Percentiles rank a stretch among this genome's conserved stretches.
phyloP scores from a whole-genome alignment of 108 stramenopile genomes.

The Aurantiochytrium sp. region DNA sequence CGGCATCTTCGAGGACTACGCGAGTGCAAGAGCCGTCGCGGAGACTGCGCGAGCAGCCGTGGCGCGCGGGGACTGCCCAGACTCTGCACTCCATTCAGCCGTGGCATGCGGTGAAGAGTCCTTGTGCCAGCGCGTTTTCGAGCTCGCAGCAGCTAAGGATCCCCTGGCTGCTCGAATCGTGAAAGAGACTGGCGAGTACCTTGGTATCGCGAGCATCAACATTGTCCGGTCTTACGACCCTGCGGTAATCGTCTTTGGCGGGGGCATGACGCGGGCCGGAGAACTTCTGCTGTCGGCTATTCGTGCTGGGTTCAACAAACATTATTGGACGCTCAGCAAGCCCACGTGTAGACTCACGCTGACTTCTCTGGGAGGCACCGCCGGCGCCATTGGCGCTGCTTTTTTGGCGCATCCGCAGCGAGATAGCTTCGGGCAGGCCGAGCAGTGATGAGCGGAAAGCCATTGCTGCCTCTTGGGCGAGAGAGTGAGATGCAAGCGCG shows the following conservation, averaged over 20 bases:
- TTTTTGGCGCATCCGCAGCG: neutral
- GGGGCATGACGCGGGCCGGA: neutral
- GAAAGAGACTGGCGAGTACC: neutral
- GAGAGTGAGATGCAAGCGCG: no score
- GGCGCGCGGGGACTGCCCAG: neutral
- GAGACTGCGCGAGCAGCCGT: neutral
- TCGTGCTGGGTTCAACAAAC: neutral
- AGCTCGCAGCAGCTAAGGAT: neutral
- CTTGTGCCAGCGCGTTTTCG: neutral
- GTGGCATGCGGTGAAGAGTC: neutral
- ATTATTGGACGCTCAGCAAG: neutral
- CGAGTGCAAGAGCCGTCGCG: neutral
- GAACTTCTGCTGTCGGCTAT: neutral
- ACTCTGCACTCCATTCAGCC: neutral
- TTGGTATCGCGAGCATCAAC: neutral
- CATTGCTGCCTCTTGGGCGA: no score
- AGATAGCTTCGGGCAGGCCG: no score
- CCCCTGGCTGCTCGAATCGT: neutral
- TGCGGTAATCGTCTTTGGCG: neutral
- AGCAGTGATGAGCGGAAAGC: no score
- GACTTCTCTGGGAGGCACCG: neutral
- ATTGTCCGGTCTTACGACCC: neutral
- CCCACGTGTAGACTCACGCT: neutral
- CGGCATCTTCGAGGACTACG: conserved; percentile 22
- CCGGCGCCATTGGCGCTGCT: neutral